phyloP scores from a whole-genome alignment of 2,329 filamentous ascomycete species.

The Trichoderma koningiopsis region DNA sequence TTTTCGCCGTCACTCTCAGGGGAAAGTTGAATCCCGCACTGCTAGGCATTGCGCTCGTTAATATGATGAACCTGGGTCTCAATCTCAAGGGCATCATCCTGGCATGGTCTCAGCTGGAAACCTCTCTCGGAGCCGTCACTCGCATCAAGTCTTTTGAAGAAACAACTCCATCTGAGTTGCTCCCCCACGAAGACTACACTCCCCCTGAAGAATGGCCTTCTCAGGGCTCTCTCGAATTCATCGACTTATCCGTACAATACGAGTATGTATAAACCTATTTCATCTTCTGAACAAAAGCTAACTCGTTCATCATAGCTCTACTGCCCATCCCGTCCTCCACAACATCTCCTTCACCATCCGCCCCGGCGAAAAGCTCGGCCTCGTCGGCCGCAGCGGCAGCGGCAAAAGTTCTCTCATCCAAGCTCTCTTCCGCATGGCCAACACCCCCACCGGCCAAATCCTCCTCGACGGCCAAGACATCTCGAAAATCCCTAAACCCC shows the following conservation, averaged over 20 bases:
- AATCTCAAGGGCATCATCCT: slow-evolving; percentile 36
- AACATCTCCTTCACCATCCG: slow-evolving; percentile 38
- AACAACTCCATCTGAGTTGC: slow-evolving; percentile 33
- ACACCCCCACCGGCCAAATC: slow-evolving; percentile 47
- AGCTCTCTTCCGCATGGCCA: slow-evolving; percentile 52
- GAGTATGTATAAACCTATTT: slow-evolving; percentile 30
- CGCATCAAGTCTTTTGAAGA: slow-evolving; percentile 35
- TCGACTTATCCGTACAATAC: slow-evolving; percentile 33
- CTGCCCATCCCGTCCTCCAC: slow-evolving; percentile 34
- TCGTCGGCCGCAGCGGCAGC: slow-evolving; percentile 50
- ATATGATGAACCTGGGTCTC: slow-evolving; percentile 36
- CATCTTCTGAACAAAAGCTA: background rate
- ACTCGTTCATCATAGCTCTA: slow-evolving; percentile 25
- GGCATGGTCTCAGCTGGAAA: slow-evolving; percentile 37
- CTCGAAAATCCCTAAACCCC: slow-evolving; percentile 31
- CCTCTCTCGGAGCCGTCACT: slow-evolving; percentile 36
- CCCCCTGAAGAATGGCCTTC: slow-evolving; percentile 32
- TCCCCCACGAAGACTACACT: slow-evolving; percentile 26
- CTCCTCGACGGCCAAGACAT: slow-evolving; percentile 49
- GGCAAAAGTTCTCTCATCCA: slow-evolving; percentile 45
- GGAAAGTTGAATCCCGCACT: slow-evolving; percentile 38
- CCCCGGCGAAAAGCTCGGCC: slow-evolving; percentile 43
- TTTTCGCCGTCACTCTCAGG: slow-evolving; percentile 43
- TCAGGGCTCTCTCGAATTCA: slow-evolving; percentile 31
- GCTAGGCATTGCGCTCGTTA: slow-evolving; percentile 43